Evolutionary conservation across 164 flowering plant species (phyloP).

Genomic region (Tetracentron sinense): DNA sequence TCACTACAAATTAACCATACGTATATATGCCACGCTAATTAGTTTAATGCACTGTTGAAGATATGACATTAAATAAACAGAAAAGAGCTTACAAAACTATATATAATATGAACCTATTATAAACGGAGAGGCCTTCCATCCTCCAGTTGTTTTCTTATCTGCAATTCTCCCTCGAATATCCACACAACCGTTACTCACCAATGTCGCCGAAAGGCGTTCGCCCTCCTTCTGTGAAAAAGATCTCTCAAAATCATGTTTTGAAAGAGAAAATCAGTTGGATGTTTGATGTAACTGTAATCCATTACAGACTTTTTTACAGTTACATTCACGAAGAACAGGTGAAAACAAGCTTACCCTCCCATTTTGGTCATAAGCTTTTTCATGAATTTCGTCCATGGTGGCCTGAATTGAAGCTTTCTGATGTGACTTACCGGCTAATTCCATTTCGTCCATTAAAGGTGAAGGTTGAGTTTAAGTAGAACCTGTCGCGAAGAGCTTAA

Average conservation of each 20-base stretch:
- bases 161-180: conserved; percentile 53
- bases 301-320: too few species aligned
- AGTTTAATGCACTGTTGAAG: neutral
- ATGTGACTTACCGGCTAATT: too few species aligned
- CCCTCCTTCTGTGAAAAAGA: neutral
- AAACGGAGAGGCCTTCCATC: conserved; percentile 69
- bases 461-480: too few species aligned
- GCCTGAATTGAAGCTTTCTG: too few species aligned
- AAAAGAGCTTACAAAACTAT: neutral
- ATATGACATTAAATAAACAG: neutral
- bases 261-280: neutral
- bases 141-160: conserved; percentile 54
- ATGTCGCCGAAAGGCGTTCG: conserved; percentile 2
- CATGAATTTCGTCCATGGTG: too few species aligned
- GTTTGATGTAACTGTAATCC: too few species aligned
- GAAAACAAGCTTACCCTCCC: too few species aligned
- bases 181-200: conserved; percentile 56
- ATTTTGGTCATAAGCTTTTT: too few species aligned
- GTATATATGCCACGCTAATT: neutral
- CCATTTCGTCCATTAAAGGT: too few species aligned
- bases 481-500: too few species aligned
- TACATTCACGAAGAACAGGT: too few species aligned
- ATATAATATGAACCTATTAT: conserved; percentile 40
- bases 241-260: neutral
- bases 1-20: conserved; percentile 30